Conservation (phyloP, 768 basidiomycete genomes). For the Boletus rubropictus region DNA sequence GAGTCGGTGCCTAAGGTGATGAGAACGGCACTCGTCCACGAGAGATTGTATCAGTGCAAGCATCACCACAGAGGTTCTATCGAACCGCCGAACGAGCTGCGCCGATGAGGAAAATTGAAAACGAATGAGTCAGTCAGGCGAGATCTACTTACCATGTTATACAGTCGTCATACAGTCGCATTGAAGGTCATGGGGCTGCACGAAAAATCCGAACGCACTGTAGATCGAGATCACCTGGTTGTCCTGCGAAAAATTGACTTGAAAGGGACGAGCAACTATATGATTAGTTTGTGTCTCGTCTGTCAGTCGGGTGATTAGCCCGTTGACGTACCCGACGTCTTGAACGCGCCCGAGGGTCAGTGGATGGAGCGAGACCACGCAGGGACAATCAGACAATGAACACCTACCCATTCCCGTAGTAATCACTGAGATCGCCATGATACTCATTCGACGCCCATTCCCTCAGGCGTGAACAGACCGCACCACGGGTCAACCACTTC, state of each 20-base stretch:
- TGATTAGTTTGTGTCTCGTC: constrained; percentile 74
- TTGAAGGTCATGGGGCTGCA: constrained; percentile 34
- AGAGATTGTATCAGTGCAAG: too few species aligned
- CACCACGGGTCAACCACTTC: too few species aligned
- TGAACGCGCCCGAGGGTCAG: constrained; percentile 63
- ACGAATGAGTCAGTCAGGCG: too few species aligned
- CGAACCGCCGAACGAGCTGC: too few species aligned
- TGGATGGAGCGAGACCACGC: too few species aligned
- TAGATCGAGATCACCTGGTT: constrained; percentile 69
- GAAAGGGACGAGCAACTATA: constrained; percentile 58
- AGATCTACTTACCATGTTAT: too few species aligned
- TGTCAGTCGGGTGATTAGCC: constrained; percentile 71
- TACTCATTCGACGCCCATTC: constrained; percentile 73
- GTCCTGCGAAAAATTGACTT: constrained; percentile 84
- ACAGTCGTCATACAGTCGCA: too few species aligned
- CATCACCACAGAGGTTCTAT: too few species aligned
- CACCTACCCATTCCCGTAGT: constrained; percentile 61
- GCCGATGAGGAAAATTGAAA: too few species aligned
- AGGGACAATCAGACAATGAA: neutral
- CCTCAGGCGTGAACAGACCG: constrained; percentile 49
- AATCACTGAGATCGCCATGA: constrained; percentile 67
- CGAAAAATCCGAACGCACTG: constrained; percentile 46
- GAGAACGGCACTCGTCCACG: too few species aligned
- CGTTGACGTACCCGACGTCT: constrained; percentile 83
- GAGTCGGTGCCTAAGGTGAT: too few species aligned